These are phyloP conservation scores for Orychophragmus violaceus DNA, from an alignment of 345 rosid species.

Conservation along the genomic window DNA sequence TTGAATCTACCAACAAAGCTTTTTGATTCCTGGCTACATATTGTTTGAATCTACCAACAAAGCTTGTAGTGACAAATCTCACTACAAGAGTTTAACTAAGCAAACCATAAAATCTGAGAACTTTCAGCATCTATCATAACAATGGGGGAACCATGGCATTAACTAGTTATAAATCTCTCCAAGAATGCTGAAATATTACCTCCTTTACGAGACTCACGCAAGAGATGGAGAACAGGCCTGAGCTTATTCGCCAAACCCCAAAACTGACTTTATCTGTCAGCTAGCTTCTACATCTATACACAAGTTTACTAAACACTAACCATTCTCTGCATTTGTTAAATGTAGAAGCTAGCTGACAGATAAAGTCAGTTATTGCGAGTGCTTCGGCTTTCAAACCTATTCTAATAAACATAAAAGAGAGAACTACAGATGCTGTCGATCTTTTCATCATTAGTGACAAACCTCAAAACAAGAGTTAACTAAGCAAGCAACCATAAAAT, in stretches of 20 bases:
- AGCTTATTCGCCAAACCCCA: background rate
- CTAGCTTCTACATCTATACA: too few relatives aligned
- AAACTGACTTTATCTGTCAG: too few relatives aligned
- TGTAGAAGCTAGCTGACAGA: too few relatives aligned
- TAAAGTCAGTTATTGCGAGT: too few relatives aligned
- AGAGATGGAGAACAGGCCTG: background rate
- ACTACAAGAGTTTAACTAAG: background rate
- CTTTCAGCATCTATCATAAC: background rate
- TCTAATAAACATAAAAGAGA: too few relatives aligned
- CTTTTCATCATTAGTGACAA: background rate
- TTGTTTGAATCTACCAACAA: background rate
- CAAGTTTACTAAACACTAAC: too few relatives aligned
- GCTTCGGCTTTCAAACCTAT: too few relatives aligned
- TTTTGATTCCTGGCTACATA: background rate
- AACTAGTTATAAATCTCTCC: background rate
- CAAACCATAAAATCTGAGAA: background rate
- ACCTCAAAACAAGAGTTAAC: background rate
- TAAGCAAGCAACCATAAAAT: background rate
- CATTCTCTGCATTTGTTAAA: too few relatives aligned
- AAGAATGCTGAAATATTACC: background rate
- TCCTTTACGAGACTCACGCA: too few relatives aligned
- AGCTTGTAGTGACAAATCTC: background rate
- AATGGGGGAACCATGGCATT: background rate
- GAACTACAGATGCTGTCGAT: too few relatives aligned
- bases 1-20: background rate